Evolutionary conservation across 2,329 filamentous ascomycete species (phyloP).

Genomic region (Talaromyces islandicus): DNA sequence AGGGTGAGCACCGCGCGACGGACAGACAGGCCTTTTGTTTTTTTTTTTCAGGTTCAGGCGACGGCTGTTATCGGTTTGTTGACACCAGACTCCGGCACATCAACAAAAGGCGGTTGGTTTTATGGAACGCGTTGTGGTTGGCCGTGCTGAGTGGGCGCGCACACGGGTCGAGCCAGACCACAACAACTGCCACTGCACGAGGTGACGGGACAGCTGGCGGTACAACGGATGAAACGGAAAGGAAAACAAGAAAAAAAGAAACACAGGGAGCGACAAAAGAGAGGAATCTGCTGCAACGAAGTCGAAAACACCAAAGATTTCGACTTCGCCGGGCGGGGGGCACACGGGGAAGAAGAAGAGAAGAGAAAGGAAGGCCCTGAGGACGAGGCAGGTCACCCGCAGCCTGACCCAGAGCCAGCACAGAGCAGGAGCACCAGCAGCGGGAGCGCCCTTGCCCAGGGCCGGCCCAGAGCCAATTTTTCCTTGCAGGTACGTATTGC

Average conservation of each 20-base stretch:
- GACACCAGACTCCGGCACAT: not conserved
- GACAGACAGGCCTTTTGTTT: not conserved
- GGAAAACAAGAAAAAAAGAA: not conserved
- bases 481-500: not conserved
- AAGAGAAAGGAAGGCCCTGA: slow-evolving; percentile 19
- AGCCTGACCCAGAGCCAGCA: not conserved
- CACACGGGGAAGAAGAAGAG: slow-evolving; percentile 22
- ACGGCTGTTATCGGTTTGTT: not conserved
- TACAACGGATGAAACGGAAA: not conserved
- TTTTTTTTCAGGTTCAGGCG: not conserved
- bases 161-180: slow-evolving; percentile 7
- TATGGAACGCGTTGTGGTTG: slow-evolving; percentile 10
- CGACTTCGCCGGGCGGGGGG: slow-evolving; percentile 28
- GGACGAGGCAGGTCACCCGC: not conserved
- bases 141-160: slow-evolving; percentile 2
- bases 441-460: not conserved
- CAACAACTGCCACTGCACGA: no score
- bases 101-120: slow-evolving; percentile 1
- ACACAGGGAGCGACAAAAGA: slow-evolving; percentile 9
- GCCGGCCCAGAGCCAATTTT: no score
- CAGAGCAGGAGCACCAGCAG: not conserved
- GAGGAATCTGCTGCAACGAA: slow-evolving; percentile 9
- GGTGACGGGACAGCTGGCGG: not conserved
- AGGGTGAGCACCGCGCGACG: not conserved
- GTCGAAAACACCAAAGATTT: slow-evolving; percentile 8